A percentile compares a stretch with the other conserved stretches of the same genome.
phyloP scores from a whole-genome alignment of 768 basidiomycete genomes.

The Xanthoconium purpureum region DNA sequence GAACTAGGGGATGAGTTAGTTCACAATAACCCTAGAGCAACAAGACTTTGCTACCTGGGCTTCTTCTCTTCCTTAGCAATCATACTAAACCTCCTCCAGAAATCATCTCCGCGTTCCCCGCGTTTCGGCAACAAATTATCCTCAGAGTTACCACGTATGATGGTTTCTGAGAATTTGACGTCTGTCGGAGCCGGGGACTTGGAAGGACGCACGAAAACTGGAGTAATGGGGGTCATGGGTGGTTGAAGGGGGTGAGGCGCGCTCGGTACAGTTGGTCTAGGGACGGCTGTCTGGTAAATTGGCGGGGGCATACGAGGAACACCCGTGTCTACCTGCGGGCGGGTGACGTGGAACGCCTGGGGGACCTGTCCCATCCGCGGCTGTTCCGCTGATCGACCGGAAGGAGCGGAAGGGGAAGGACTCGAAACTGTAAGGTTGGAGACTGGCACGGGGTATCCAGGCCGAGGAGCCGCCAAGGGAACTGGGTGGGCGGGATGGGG shows the following conservation, averaged over 20 bases:
- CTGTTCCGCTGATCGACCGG: conserved; percentile 13
- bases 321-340: conserved; percentile 16
- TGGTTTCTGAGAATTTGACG: conserved; percentile 51
- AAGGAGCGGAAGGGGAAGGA: conserved; percentile 40
- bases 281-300: conserved; percentile 31
- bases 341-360: conserved; percentile 21
- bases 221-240: conserved; percentile 74
- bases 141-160: conserved; percentile 68
- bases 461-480: conserved; percentile 64
- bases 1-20: conserved; percentile 35
- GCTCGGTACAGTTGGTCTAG: conserved; percentile 41
- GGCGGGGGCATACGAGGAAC: conserved; percentile 30
- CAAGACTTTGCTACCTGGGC: conserved; percentile 35
- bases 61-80: conserved; percentile 70
- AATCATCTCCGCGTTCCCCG: conserved; percentile 76
- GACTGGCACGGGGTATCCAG: conserved; percentile 72
- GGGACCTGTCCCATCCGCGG: conserved; percentile 33
- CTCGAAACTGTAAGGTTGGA: conserved; percentile 59
- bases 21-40: background rate
- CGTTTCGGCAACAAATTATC: conserved; percentile 63
- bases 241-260: conserved; percentile 73
- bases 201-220: conserved; percentile 68
- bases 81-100: conserved; percentile 85
- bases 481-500: conserved; percentile 32
- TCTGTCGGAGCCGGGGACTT: conserved; percentile 36